phyloP scores from a whole-genome alignment of 78 protist species.

The Goniomonas avonlea region DNA sequence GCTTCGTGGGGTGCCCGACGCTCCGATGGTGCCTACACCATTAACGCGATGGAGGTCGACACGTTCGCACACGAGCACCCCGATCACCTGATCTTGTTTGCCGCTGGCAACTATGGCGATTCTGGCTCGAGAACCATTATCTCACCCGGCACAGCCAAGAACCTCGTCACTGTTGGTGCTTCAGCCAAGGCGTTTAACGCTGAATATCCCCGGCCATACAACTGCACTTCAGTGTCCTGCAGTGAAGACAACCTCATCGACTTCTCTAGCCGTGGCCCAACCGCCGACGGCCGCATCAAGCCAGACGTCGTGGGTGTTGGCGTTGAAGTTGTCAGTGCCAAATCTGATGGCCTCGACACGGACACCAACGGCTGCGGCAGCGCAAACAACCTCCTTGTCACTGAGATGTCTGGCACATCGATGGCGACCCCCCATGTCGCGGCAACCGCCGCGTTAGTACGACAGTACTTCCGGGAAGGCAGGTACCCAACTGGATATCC shows the following conservation, averaged over 20 bases:
- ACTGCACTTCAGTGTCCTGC: no score
- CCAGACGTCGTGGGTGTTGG: conserved; percentile 1
- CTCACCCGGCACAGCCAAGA: not conserved
- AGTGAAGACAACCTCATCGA: no score
- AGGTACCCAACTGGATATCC: conserved; percentile 48
- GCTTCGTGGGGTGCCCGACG: conserved; percentile 22
- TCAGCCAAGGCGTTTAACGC: no score
- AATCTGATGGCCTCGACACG: no score
- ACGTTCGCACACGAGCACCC: not conserved
- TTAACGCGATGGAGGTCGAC: conserved; percentile 18
- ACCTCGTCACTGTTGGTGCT: not conserved
- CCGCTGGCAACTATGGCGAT: conserved; percentile 33
- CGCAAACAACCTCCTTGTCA: no score
- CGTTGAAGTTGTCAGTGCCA: no score
- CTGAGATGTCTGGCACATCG: conserved; percentile 34
- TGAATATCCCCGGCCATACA: no score
- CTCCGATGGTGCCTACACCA: conserved; percentile 18
- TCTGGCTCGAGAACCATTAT: not conserved
- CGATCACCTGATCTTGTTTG: conserved; percentile 19
- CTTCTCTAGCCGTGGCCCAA: conserved; percentile 18
- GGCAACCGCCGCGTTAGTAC: conserved; percentile 37
- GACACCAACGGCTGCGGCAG: no score
- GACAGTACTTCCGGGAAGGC: conserved; percentile 53
- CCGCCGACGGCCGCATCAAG: conserved; percentile 13
- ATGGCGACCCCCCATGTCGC: conserved; percentile 67